phyloP scores from a whole-genome alignment of 805 yeast species.

The Diddensiella transvaalensis region DNA sequence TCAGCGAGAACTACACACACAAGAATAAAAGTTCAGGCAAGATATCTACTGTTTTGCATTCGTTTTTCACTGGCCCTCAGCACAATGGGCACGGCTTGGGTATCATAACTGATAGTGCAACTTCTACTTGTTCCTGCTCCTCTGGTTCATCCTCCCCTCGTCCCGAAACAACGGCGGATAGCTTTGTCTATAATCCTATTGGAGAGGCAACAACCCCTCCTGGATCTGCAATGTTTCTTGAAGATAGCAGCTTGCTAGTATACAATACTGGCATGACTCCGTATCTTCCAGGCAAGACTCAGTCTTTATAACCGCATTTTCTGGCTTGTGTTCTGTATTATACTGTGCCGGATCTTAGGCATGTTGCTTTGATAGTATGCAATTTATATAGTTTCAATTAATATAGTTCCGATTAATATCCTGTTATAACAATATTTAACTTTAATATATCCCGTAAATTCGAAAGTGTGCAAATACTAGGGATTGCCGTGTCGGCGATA shows the following conservation, averaged over 20 bases:
- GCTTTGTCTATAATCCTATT: slow-evolving; percentile 2
- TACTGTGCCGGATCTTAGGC: no score
- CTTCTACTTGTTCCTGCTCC: neutral
- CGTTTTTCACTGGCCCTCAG: slow-evolving; percentile 6
- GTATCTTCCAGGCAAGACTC: slow-evolving; percentile 20
- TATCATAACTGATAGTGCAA: neutral
- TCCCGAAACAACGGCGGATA: neutral
- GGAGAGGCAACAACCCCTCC: slow-evolving; percentile 24
- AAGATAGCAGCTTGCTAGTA: slow-evolving; percentile 15
- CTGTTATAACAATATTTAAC: no score
- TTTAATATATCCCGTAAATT: no score
- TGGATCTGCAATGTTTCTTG: slow-evolving; percentile 22
- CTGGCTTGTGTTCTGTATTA: no score
- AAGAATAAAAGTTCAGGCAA: neutral
- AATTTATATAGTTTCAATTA: no score
- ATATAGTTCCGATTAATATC: no score
- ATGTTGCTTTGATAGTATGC: no score
- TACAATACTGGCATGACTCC: slow-evolving; percentile 29
- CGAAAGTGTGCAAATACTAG: no score
- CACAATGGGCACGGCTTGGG: neutral
- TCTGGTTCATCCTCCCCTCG: slow-evolving; percentile 4
- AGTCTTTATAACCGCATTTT: no score
- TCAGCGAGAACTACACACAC: neutral
- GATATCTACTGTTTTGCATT: neutral
- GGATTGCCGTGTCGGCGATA: no score